Conservation (phyloP, 2,329 filamentous ascomycete genomes). For the Mollisia scopiformis region DNA sequence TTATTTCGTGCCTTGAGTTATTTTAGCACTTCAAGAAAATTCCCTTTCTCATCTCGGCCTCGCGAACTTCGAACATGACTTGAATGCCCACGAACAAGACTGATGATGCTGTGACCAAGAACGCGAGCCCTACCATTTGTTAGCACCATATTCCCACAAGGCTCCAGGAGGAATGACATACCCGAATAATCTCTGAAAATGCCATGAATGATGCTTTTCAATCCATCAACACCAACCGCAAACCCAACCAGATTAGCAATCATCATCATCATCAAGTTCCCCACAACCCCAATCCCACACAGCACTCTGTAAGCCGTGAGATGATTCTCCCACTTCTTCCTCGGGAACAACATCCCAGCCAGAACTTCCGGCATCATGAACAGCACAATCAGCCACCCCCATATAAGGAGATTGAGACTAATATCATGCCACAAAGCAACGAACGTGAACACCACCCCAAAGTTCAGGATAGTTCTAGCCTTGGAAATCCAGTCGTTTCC, state of each 20-base stretch:
- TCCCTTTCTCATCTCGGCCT: conserved; percentile 80
- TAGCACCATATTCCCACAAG: conserved; percentile 25
- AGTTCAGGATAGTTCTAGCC: conserved; percentile 70
- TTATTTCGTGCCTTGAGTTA: conserved; percentile 7
- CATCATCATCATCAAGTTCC: conserved; percentile 94
- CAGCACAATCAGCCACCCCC: conserved; percentile 95
- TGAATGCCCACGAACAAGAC: conserved; percentile 84
- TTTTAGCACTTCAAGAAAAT: conserved; percentile 74
- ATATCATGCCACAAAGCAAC: conserved; percentile 99
- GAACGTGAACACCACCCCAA: conserved; percentile 88
- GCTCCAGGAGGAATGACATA: conserved; percentile 39
- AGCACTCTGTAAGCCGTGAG: conserved; percentile 79
- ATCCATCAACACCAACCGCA: conserved; percentile 85
- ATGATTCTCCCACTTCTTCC: conserved; percentile 64
- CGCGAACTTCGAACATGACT: conserved; percentile 94
- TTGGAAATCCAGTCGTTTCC: conserved; percentile 49
- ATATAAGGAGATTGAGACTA: conserved; percentile 84
- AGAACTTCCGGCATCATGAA: conserved; percentile 91
- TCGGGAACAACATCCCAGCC: conserved; percentile 72
- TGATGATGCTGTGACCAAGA: conserved; percentile 71
- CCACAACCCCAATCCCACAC: conserved; percentile 78
- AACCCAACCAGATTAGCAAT: conserved; percentile 93
- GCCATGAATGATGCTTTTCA: conserved; percentile 74
- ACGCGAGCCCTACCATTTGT: conserved; percentile 61
- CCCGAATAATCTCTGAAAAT: conserved; percentile 77